Conservation (phyloP, 768 basidiomycete genomes). For the Omphalotus guepiniiformis region DNA sequence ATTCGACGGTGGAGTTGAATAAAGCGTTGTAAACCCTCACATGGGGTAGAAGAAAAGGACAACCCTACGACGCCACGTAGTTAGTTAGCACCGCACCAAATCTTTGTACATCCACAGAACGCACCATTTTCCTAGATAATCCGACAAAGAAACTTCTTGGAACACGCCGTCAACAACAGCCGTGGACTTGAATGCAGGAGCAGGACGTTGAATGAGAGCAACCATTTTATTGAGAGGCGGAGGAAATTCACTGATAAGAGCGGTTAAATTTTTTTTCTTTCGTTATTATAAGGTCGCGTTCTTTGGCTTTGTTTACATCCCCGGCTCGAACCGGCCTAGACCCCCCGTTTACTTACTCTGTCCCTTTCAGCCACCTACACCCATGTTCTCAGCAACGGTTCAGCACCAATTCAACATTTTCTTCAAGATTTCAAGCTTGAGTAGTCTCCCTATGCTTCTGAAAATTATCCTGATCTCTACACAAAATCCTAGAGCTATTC, state of each 20-base stretch:
- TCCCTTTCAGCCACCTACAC: no score
- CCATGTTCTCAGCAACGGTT: no score
- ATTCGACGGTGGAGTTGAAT: neutral
- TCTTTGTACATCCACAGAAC: constrained; percentile 12
- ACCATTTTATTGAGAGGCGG: constrained; percentile 31
- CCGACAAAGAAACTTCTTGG: constrained; percentile 67
- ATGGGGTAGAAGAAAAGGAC: constrained; percentile 92
- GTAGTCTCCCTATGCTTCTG: no score
- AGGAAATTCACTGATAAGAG: constrained; percentile 1
- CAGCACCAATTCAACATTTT: no score
- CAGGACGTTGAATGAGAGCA: constrained; percentile 77
- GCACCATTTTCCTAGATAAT: constrained; percentile 82
- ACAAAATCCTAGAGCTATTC: no score
- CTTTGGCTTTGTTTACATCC: neutral
- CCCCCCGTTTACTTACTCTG: no score
- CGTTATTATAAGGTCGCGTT: no score
- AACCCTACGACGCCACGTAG: constrained; percentile 51
- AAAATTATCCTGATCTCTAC: no score
- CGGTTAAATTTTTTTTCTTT: no score
- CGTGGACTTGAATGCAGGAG: constrained; percentile 73
- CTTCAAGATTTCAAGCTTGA: no score
- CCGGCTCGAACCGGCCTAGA: no score
- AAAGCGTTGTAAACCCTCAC: constrained; percentile 39
- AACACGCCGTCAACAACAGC: constrained; percentile 77
- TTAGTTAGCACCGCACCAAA: constrained; percentile 5